These are phyloP conservation scores for Kurtzmaniella fragi DNA, from an alignment of 805 yeast species.

Conservation along the genomic window DNA sequence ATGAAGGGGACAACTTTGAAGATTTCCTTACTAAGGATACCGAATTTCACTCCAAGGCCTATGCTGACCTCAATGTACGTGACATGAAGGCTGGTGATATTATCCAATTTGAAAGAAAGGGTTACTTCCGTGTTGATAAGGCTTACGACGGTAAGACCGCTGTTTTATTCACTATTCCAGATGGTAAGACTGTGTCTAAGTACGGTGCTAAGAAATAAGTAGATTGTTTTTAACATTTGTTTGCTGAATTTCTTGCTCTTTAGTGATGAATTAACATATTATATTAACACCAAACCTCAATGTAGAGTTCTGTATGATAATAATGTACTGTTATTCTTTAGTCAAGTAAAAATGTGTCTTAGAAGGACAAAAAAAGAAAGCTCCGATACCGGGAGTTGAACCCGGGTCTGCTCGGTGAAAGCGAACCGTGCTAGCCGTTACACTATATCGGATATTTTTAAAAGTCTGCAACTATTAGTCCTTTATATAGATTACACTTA, in stretches of 20 bases:
- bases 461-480: too few species aligned
- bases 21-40: conserved; percentile 86
- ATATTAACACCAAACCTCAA: neutral
- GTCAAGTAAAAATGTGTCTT: neutral
- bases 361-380: conserved; percentile 2
- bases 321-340: too few species aligned
- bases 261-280: neutral
- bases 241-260: neutral
- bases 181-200: conserved; percentile 61
- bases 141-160: conserved; percentile 57
- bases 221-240: neutral
- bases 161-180: conserved; percentile 90
- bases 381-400: conserved; percentile 86
- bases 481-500: too few species aligned
- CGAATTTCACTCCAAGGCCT: conserved; percentile 72
- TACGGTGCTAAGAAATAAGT: conserved; percentile 30
- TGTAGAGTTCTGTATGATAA: neutral
- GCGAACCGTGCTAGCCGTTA: conserved; percentile 52
- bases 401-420: conserved; percentile 60
- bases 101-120: conserved; percentile 95
- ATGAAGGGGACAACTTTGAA: conserved; percentile 89
- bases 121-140: conserved; percentile 81
- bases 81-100: conserved; percentile 79
- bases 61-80: conserved; percentile 76
- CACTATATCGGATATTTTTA: conserved; percentile 40